These are phyloP conservation scores for Quercus phellos DNA, from an alignment of 331 rosid species.

Conservation along the genomic window DNA sequence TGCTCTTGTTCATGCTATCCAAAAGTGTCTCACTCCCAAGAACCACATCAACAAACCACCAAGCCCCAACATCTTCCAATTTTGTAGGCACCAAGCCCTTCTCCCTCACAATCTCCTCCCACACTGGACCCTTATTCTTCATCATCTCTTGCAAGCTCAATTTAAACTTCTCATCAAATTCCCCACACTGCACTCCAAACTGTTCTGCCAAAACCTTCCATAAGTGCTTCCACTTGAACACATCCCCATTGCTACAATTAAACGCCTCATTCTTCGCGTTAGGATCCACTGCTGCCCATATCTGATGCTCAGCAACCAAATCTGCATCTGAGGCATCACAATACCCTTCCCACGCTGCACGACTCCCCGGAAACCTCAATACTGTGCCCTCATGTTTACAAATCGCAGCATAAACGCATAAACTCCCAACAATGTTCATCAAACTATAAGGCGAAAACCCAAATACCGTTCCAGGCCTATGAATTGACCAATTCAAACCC, in stretches of 20 bases:
- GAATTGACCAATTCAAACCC: constrained; percentile 56
- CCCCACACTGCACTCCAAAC: constrained; percentile 54
- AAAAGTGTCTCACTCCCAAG: not conserved
- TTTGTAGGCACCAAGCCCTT: constrained; percentile 36
- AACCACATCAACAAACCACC: constrained; percentile 52
- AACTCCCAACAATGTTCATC: constrained; percentile 48
- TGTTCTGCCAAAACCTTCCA: constrained; percentile 72
- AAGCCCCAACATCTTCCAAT: constrained; percentile 46
- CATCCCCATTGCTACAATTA: constrained; percentile 58
- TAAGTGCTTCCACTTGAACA: constrained; percentile 61
- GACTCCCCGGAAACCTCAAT: constrained; percentile 51
- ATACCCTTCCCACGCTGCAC: constrained; percentile 47
- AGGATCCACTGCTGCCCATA: constrained; percentile 75
- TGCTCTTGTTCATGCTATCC: constrained; percentile 71
- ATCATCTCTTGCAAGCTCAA: constrained; percentile 36
- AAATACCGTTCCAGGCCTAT: constrained; percentile 47
- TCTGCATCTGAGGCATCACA: constrained; percentile 44
- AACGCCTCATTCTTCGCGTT: constrained; percentile 58
- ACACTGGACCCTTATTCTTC: constrained; percentile 46
- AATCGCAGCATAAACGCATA: constrained; percentile 49
- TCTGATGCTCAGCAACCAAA: constrained; percentile 65
- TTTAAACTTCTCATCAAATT: constrained; percentile 40
- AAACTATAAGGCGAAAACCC: constrained; percentile 60
- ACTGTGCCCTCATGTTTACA: constrained; percentile 55
- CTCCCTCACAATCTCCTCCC: constrained; percentile 62